These are phyloP conservation scores for Hypoxylon sp. DNA, from an alignment of 2,329 filamentous ascomycete genomes.

Conservation along the genomic window DNA sequence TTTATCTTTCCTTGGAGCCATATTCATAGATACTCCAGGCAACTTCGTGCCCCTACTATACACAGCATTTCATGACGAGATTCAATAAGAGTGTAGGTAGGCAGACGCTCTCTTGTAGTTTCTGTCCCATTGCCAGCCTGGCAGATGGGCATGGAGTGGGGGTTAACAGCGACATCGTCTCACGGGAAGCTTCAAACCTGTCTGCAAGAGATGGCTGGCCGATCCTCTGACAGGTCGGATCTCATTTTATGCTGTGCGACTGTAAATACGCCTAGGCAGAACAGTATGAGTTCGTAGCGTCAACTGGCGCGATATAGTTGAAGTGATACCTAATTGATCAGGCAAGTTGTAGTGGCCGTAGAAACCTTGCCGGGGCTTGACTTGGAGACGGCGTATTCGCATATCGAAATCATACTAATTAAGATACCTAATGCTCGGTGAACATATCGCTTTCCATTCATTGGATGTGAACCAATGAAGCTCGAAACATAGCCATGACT, in stretches of 20 bases:
- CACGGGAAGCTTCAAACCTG: neutral
- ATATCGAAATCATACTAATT: neutral
- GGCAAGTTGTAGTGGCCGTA: neutral
- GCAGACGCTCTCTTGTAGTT: neutral
- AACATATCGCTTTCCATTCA: neutral
- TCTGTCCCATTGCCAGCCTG: neutral
- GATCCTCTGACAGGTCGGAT: neutral
- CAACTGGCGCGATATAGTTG: neutral
- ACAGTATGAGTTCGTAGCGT: neutral
- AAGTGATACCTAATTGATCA: neutral
- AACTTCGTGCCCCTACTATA: neutral
- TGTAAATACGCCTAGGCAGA: neutral
- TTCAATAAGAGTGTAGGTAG: neutral
- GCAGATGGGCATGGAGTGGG: neutral
- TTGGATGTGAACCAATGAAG: neutral
- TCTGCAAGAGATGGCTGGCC: neutral
- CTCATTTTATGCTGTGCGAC: neutral
- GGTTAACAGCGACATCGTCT: neutral
- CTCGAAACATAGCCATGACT: neutral
- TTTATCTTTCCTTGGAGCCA: slow-evolving; percentile 9
- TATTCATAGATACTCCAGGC: neutral
- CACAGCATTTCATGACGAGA: neutral
- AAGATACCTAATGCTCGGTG: no score
- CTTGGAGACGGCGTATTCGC: neutral
- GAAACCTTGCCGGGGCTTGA: neutral